phyloP scores from a whole-genome alignment of 2,329 filamentous ascomycete species.

The Talaromyces sp. region DNA sequence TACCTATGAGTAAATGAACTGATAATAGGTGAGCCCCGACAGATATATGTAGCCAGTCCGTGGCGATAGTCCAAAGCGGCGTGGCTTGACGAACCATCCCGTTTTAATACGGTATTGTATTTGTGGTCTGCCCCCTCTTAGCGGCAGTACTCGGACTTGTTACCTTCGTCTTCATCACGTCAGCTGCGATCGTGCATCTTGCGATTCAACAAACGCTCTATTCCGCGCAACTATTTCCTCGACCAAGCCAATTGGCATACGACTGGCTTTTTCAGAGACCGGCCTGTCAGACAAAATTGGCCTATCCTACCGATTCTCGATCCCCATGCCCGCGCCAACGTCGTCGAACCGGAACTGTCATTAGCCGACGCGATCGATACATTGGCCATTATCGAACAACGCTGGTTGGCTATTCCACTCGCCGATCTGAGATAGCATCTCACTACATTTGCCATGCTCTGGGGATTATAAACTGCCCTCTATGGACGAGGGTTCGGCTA shows the following conservation, averaged over 20 bases:
- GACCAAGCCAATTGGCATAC: background rate
- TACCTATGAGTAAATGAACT: no score
- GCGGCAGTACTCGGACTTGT: no score
- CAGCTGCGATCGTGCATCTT: background rate
- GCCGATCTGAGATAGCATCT: background rate
- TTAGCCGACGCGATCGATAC: background rate
- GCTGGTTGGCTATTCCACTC: background rate
- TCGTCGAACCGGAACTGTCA: background rate
- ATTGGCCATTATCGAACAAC: background rate
- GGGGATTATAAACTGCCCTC: slow-evolving; percentile 20
- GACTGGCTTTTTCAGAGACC: background rate
- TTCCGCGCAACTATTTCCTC: background rate
- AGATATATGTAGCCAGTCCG: no score
- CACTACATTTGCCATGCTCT: slow-evolving; percentile 21
- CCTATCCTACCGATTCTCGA: background rate
- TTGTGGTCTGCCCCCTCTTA: background rate
- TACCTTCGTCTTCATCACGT: background rate
- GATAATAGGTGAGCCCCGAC: no score
- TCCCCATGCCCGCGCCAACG: background rate
- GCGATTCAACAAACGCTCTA: background rate
- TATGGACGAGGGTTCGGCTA: slow-evolving; percentile 37
- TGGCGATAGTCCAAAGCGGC: background rate
- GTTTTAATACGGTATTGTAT: background rate
- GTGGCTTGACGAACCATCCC: background rate
- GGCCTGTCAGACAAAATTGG: background rate